These are phyloP conservation scores for Fusarium drepaniforme DNA, from an alignment of 2,329 filamentous ascomycete genomes.

Conservation along the genomic window DNA sequence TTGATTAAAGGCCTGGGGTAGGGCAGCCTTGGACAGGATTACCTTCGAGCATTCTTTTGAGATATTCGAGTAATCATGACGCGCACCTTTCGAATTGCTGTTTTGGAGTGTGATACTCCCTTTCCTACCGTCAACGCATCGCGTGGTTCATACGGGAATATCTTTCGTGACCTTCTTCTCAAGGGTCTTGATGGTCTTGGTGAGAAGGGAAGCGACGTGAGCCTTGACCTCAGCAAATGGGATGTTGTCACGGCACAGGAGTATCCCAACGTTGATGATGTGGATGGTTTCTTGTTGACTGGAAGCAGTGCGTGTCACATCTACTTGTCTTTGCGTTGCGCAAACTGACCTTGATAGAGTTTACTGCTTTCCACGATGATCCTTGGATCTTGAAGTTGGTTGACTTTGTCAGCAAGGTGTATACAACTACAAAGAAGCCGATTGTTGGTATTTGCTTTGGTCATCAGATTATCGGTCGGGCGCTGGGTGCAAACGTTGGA, in stretches of 20 bases:
- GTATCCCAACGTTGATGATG: conserved; percentile 44
- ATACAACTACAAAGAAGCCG: conserved; percentile 44
- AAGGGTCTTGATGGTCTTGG: conserved; percentile 38
- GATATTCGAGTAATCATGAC: conserved; percentile 28
- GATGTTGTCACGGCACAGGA: conserved; percentile 46
- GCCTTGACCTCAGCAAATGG: conserved; percentile 45
- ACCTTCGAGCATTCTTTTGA: neutral
- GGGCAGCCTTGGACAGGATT: neutral
- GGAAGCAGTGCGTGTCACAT: conserved; percentile 48
- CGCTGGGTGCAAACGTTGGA: conserved; percentile 53
- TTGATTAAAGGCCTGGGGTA: conserved; percentile 4
- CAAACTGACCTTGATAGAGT: conserved; percentile 30
- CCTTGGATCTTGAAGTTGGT: conserved; percentile 56
- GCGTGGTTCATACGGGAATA: conserved; percentile 48
- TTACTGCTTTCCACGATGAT: conserved; percentile 54
- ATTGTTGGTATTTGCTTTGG: conserved; percentile 61
- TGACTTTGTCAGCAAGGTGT: conserved; percentile 48
- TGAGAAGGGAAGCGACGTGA: conserved; percentile 26
- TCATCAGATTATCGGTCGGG: conserved; percentile 59
- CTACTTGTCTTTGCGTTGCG: rapidly evolving
- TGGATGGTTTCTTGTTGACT: conserved; percentile 48
- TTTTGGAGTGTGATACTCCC: conserved; percentile 50
- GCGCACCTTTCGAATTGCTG: conserved; percentile 41
- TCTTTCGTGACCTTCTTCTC: conserved; percentile 45
- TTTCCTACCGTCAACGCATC: conserved; percentile 41